Evolutionary conservation across 164 flowering plant genomes (phyloP).

Genomic region (Nymphaea thermarum): DNA sequence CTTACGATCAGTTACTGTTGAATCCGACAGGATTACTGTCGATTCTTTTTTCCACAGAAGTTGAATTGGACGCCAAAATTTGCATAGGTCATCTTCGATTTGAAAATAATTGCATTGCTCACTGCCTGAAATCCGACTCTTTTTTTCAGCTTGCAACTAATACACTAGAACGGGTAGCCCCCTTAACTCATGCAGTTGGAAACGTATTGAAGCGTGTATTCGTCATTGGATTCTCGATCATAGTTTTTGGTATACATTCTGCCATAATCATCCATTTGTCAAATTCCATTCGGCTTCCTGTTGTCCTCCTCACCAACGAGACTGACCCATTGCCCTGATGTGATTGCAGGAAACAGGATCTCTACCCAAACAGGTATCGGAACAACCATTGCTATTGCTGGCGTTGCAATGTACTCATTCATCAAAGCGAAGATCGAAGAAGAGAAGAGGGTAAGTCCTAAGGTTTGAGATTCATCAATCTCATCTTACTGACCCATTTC

Average conservation of each 20-base stretch:
- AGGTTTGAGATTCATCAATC: neutral
- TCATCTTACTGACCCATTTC: neutral
- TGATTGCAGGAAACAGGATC: conserved; percentile 70
- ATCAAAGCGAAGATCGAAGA: conserved; percentile 91
- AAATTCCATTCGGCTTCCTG: neutral
- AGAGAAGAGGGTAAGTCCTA: conserved; percentile 66
- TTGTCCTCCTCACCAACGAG: neutral
- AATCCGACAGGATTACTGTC: no score
- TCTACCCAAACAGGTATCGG: conserved; percentile 90
- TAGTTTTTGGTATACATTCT: conserved; percentile 53
- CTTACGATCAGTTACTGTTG: no score
- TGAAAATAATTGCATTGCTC: no score
- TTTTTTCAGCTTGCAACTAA: conserved; percentile 76
- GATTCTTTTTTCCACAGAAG: no score
- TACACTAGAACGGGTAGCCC: conserved; percentile 96
- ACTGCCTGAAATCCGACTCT: neutral
- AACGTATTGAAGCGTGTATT: conserved; percentile 95
- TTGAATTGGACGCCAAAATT: no score
- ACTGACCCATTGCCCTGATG: neutral
- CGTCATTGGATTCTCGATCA: conserved; percentile 90
- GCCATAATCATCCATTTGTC: neutral
- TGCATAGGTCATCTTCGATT: no score
- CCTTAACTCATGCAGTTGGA: conserved; percentile 96
- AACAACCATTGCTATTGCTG: conserved; percentile 80
- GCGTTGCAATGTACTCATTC: conserved; percentile 80